A percentile compares a stretch with the other conserved stretches of the same genome.
Evolutionary conservation across 2,329 filamentous ascomycete genomes (phyloP).

Genomic region (Venturia aucupariae): DNA sequence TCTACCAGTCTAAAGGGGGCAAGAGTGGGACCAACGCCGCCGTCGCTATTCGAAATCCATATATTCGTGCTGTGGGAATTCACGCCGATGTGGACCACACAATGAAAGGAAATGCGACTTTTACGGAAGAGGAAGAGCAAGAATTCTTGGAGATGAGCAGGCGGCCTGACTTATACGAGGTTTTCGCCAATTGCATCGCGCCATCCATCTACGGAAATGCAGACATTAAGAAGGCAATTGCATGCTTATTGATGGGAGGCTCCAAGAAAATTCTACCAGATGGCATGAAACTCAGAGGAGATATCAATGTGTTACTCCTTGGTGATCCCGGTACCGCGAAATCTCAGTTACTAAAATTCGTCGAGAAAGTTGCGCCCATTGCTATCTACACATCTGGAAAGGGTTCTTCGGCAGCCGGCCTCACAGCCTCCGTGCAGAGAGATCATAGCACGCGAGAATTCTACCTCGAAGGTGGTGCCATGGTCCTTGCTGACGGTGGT

Average conservation of each 20-base stretch:
- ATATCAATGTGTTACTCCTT: constrained; percentile 94
- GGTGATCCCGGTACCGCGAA: constrained; percentile 98
- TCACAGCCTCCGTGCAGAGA: constrained; percentile 92
- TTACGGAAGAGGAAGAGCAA: constrained; percentile 93
- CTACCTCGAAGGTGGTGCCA: constrained; percentile 94
- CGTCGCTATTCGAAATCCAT: constrained; percentile 91
- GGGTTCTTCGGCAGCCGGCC: constrained; percentile 91
- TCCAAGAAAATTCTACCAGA: constrained; percentile 97
- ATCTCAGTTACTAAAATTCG: constrained; percentile 93
- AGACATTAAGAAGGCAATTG: constrained; percentile 95
- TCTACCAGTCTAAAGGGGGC: constrained; percentile 85
- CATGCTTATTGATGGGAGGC: constrained; percentile 85
- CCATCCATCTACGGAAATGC: constrained; percentile 94
- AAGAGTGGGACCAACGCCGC: constrained; percentile 70
- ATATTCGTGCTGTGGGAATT: constrained; percentile 85
- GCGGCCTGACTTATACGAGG: constrained; percentile 81
- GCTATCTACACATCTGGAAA: constrained; percentile 99
- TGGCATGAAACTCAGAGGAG: constrained; percentile 93
- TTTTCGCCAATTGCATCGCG: constrained; percentile 86
- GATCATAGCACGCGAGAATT: constrained; percentile 90
- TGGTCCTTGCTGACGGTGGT: constrained; percentile 94
- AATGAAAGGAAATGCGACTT: constrained; percentile 71
- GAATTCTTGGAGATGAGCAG: constrained; percentile 89
- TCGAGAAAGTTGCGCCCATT: constrained; percentile 91
- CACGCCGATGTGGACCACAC: constrained; percentile 85